Evolutionary conservation across 2,329 filamentous ascomycete genomes (phyloP), one percentile per base, ranked within the genome.

Genomic region (Penicillium verrucosum): DNA sequence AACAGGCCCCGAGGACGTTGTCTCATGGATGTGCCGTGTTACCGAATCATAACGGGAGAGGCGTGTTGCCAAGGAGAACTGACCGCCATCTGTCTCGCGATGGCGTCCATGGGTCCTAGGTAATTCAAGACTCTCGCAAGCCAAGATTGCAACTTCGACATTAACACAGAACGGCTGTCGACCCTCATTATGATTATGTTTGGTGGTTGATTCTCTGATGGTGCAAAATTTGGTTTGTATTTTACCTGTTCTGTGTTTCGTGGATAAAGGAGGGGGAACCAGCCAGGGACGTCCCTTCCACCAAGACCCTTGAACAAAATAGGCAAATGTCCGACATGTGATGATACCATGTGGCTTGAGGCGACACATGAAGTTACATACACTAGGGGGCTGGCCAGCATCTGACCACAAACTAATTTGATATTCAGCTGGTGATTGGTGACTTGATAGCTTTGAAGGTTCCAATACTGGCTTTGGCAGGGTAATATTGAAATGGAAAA

Each of bases 281-380:
- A 44, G 16, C 43, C 12, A 23, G 7, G 8, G 8, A n/a, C 21
- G n/a, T 30, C 6, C 30, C n/a, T 40, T 53, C 41, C 21, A 36
- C 36, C 38, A 46, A 55, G 47, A 46, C n/a, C 56, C 52, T 51
- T n/a, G 18, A 27, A 46, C 38, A 25, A 38, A 59, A 54, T n/a
- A 47, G 60, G 53, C 23, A 58, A 58, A 56, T 34, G 30, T 55
- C 45, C 51, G 41, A 41, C 46, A 54, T 40, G 23, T 54, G 54
- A 66, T 64, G 61, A 56, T 62, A 65, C 62, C 59, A 66, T 66
- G 62, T 64, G 64, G 59, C 62, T 57, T 58, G 52, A 58, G 44
- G 42, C 34, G 50, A 60, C 59, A 46, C 25, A 44, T 49, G 46
- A 51, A 60, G 64, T 64, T 60, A 57, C 61, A 66, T 64, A 49